These are phyloP conservation scores for Lodderomyces elongisporus DNA, from an alignment of 1,139 yeast genomes.

Conservation along the genomic window DNA sequence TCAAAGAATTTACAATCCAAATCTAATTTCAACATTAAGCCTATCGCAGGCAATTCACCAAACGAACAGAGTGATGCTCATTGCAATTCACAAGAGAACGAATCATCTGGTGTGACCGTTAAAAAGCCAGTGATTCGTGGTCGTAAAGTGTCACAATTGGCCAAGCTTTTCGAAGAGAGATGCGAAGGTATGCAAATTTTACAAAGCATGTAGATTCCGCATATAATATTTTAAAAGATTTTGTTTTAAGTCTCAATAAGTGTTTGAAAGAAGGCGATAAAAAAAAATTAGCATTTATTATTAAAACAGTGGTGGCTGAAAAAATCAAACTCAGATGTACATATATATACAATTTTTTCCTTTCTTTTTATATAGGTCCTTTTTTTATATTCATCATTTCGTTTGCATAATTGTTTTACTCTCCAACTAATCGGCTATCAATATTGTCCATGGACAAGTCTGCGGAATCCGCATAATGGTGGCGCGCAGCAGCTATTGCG, in stretches of 20 bases:
- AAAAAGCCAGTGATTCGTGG: conserved; percentile 49
- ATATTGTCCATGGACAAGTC: conserved; percentile 46
- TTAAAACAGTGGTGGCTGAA: no score
- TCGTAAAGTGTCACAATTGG: conserved; percentile 51
- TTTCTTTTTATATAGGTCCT: no score
- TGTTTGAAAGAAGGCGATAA: no score
- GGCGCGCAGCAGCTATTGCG: conserved; percentile 37
- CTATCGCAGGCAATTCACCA: not conserved
- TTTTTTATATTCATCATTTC: no score
- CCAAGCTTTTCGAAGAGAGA: conserved; percentile 53
- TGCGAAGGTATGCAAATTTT: conserved; percentile 48
- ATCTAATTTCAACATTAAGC: not conserved
- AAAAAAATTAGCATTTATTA: no score
- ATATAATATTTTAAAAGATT: not conserved
- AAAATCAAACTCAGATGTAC: no score
- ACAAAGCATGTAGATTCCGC: conserved; percentile 23
- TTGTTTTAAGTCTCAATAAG: no score
- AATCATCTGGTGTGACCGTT: no score
- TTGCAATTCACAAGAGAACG: conserved; percentile 1
- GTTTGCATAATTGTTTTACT: no score
- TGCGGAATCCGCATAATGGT: conserved; percentile 24
- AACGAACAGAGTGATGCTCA: conserved; percentile 1
- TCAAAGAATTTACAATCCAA: not conserved
- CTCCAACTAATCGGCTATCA: conserved; percentile 46
- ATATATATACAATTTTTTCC: no score